Evolutionary conservation across 495 filamentous ascomycete species (phyloP).

Genomic region (Staphylotrichum tortipilum): DNA sequence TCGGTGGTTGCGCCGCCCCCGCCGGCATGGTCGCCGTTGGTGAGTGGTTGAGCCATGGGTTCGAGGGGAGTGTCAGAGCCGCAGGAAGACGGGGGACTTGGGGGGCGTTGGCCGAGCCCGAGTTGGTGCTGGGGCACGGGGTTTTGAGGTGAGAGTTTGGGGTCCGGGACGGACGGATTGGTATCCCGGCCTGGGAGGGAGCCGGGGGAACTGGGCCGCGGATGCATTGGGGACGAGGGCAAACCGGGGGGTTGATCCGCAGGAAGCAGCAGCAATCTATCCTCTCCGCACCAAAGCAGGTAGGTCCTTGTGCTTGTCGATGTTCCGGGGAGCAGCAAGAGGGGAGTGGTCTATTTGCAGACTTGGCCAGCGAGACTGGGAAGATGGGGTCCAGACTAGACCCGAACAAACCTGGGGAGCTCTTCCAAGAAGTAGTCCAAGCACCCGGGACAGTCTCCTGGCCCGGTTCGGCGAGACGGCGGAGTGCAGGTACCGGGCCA

Average conservation of each 20-base stretch:
- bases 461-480: background rate
- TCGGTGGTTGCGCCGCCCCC: too few species aligned
- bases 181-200: background rate
- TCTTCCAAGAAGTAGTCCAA: background rate
- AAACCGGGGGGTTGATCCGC: background rate
- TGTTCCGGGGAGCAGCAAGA: conserved; percentile 1
- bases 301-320: background rate
- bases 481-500: background rate
- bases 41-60: conserved; percentile 1
- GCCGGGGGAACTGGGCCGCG: background rate
- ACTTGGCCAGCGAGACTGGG: background rate
- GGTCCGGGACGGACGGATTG: background rate
- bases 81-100: conserved; percentile 1
- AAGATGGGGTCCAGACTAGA: background rate
- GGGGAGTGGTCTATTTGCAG: background rate
- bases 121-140: background rate
- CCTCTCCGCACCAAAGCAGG: background rate
- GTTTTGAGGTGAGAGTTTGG: background rate
- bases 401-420: background rate
- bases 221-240: background rate
- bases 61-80: conserved; percentile 9
- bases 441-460: background rate
- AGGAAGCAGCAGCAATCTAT: background rate
- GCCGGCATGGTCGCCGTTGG: too few species aligned
- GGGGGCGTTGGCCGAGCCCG: background rate